Conservation (phyloP, 2,329 filamentous ascomycete species). For the Talaromyces sp. region DNA sequence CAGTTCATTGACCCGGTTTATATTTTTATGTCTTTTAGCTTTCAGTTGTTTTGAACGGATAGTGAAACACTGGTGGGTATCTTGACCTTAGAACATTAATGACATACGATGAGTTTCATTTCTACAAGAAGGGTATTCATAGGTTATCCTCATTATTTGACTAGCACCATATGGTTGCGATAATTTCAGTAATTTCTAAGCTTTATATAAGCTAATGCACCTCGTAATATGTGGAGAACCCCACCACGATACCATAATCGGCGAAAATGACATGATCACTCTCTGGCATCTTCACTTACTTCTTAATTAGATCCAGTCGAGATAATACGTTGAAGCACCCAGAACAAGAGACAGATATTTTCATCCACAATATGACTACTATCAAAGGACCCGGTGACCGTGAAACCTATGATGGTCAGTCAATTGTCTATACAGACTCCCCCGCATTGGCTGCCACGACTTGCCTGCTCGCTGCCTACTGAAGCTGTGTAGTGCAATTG, state of each 20-base stretch:
- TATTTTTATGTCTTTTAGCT: conserved; percentile 10
- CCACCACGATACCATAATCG: not conserved
- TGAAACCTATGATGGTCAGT: conserved; percentile 55
- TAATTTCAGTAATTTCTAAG: not conserved
- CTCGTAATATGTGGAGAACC: conserved; percentile 4
- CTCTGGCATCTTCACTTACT: not conserved
- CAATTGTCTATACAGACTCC: not conserved
- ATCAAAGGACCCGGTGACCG: conserved; percentile 63
- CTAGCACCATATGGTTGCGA: not conserved
- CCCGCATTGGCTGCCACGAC: not conserved
- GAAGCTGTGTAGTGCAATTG: not conserved
- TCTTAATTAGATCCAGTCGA: not conserved
- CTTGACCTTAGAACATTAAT: conserved; percentile 13
- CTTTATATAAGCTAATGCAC: not conserved
- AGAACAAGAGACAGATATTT: not conserved
- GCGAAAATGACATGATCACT: not conserved
- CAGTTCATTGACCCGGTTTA: not conserved
- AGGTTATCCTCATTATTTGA: too few species aligned
- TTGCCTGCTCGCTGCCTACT: not conserved
- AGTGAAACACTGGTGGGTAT: conserved; percentile 3
- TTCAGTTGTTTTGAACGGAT: not conserved
- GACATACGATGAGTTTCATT: conserved; percentile 12
- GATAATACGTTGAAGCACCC: not conserved
- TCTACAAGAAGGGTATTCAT: not conserved
- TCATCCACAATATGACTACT: conserved; percentile 45